phyloP scores from a whole-genome alignment of 805 yeast genomes.

The Teunomyces cretensis region DNA sequence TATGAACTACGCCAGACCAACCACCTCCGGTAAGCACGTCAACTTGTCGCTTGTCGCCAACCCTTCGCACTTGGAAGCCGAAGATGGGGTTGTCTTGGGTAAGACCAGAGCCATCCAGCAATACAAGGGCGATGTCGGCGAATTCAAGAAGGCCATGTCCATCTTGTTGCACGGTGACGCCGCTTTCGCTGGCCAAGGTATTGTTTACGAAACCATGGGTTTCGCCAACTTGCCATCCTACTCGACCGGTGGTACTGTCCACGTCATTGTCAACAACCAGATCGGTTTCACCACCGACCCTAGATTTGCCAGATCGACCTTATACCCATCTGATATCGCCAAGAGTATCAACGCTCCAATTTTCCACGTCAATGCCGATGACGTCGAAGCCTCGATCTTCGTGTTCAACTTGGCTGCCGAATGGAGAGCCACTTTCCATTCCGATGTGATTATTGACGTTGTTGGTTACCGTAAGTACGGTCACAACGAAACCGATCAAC shows the following conservation, averaged over 20 bases:
- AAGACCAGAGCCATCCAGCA: slow-evolving; percentile 95
- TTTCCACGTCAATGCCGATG: slow-evolving; percentile 99
- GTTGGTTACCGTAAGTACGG: slow-evolving; percentile 99
- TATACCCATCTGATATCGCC: slow-evolving; percentile 97
- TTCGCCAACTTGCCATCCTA: slow-evolving; percentile 89
- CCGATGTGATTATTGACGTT: slow-evolving; percentile 93
- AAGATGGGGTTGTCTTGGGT: slow-evolving; percentile 98
- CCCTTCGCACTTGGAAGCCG: slow-evolving; percentile 98
- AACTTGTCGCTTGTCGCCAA: slow-evolving; percentile 95
- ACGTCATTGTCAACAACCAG: slow-evolving; percentile 95
- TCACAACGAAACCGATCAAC: slow-evolving; percentile 99
- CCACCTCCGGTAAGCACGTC: slow-evolving; percentile 95
- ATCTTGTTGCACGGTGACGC: slow-evolving; percentile 98
- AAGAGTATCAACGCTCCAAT: slow-evolving; percentile 96
- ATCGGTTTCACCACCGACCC: slow-evolving; percentile 99
- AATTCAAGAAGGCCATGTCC: slow-evolving; percentile 82
- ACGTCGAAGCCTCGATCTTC: slow-evolving; percentile 88
- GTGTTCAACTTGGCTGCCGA: slow-evolving; percentile 96
- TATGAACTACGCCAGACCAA: slow-evolving; percentile 98
- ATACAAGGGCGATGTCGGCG: slow-evolving; percentile 82
- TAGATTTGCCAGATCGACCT: slow-evolving; percentile 93
- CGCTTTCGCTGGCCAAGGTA: slow-evolving; percentile 98
- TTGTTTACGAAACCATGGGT: slow-evolving; percentile 97
- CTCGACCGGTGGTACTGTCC: slow-evolving; percentile 98
- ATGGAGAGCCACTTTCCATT: slow-evolving; percentile 95